Conservation (phyloP, 345 rosid species). For the Excoecaria cochinchinensis region DNA sequence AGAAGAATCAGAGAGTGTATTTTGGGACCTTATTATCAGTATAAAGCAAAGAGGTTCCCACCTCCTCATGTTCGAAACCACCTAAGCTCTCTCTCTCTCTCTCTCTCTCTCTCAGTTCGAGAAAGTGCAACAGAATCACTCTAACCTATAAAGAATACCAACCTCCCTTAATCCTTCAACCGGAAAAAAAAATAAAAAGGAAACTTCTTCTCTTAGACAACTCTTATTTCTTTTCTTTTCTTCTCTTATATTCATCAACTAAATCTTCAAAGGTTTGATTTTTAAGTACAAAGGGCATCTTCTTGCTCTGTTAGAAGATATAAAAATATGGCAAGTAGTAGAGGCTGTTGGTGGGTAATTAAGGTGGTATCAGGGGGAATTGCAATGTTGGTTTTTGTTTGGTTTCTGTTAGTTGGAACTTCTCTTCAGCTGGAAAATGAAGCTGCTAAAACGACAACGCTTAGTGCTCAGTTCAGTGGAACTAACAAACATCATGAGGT, state of each 20-base stretch:
- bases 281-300: conserved; percentile 12
- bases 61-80: conserved; percentile 43
- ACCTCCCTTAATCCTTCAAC: conserved; percentile 15
- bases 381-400: conserved; percentile 30
- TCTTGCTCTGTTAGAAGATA: neutral
- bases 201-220: conserved; percentile 27
- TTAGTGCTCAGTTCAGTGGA: neutral
- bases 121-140: conserved; percentile 51
- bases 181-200: conserved; percentile 7
- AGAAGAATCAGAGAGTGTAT: neutral
- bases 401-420: conserved; percentile 35
- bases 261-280: conserved; percentile 13
- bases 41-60: conserved; percentile 47
- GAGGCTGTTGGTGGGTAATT: conserved; percentile 11
- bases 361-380: conserved; percentile 28
- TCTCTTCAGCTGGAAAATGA: conserved; percentile 18
- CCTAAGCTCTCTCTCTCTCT: conserved; percentile 16
- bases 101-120: conserved; percentile 36
- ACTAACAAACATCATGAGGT: conserved; percentile 15
- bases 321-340: conserved; percentile 17
- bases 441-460: conserved; percentile 13
- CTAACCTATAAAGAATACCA: conserved; percentile 49
- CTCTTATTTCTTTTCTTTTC: conserved; percentile 6
- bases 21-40: conserved; percentile 33
- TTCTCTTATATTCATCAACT: conserved; percentile 7